Conservation (phyloP, 257 asterid species). For the Gentiana dahurica region DNA sequence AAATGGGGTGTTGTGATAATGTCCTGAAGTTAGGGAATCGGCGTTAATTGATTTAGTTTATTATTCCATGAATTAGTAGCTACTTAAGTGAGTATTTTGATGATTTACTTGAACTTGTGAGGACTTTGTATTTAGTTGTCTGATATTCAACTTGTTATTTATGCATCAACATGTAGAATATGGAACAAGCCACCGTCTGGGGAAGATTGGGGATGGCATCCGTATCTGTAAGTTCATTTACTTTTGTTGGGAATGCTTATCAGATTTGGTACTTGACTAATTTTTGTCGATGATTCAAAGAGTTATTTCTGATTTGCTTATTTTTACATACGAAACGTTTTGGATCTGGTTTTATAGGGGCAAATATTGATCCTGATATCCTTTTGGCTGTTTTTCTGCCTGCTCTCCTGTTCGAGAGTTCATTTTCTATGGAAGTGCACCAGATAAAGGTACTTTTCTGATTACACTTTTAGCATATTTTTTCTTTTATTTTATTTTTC, state of each 20-base stretch:
- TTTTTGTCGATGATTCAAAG: neutral
- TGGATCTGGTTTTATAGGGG: conserved; percentile 43
- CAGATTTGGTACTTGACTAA: neutral
- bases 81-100: neutral
- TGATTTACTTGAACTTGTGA: no score
- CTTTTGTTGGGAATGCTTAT: neutral
- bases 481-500: neutral
- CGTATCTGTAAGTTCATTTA: conserved; percentile 64
- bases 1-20: neutral
- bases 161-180: conserved; percentile 40
- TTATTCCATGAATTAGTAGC: neutral
- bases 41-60: neutral
- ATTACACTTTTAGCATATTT: conserved; percentile 3
- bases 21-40: neutral
- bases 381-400: conserved; percentile 97
- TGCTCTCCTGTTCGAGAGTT: conserved; percentile 94
- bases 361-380: conserved; percentile 87
- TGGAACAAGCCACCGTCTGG: conserved; percentile 66
- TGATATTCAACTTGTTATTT: neutral
- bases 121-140: neutral
- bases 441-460: conserved; percentile 70
- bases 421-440: conserved; percentile 93
- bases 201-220: conserved; percentile 83
- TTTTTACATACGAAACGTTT: conserved; percentile 9
- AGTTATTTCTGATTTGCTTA: neutral